Percentiles rank a stretch among this genome's conserved stretches.
Evolutionary conservation across 148 eudicot species (phyloP).

Genomic region (Arctostaphylos glauca): DNA sequence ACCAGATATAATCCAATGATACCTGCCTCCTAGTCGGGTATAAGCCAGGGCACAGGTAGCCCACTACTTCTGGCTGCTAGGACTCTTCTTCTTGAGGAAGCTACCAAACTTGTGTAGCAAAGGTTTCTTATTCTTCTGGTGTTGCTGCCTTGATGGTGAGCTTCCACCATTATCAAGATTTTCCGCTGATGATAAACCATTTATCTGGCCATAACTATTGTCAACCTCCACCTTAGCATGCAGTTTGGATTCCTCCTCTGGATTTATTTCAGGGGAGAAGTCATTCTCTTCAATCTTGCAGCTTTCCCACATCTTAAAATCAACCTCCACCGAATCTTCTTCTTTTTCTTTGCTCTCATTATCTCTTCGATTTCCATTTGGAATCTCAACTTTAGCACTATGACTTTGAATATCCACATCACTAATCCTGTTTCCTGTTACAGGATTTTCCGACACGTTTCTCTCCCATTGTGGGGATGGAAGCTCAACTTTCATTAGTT

Average conservation of each 20-base stretch:
- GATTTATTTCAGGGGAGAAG: conserved; percentile 52
- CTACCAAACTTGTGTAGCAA: conserved; percentile 73
- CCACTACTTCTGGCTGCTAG: conserved; percentile 53
- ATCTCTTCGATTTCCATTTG: conserved; percentile 32
- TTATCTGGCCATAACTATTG: conserved; percentile 53
- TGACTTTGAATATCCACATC: conserved; percentile 25
- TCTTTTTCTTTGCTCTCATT: conserved; percentile 36
- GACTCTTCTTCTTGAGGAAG: conserved; percentile 72
- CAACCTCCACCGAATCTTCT: conserved; percentile 42
- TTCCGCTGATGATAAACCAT: conserved; percentile 41
- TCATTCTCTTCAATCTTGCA: conserved; percentile 69
- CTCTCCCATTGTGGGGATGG: conserved; percentile 24
- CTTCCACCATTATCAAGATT: conserved; percentile 41
- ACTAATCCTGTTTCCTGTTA: too few species aligned
- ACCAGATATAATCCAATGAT: conserved; percentile 18
- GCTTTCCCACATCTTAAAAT: conserved; percentile 82
- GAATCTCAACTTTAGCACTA: conserved; percentile 27
- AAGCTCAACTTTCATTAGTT: conserved; percentile 33
- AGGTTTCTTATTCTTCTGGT: conserved; percentile 79
- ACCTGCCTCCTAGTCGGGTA: conserved; percentile 12
- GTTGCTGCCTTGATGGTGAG: conserved; percentile 56
- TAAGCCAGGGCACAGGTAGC: not conserved
- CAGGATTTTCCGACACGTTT: too few species aligned
- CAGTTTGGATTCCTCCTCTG: conserved; percentile 62
- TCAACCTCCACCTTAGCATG: conserved; percentile 55